A percentile compares a stretch with the other conserved stretches of the same genome.
phyloP scores from a whole-genome alignment of 2,329 filamentous ascomycete genomes.

The Coleophoma eucalyptorum region DNA sequence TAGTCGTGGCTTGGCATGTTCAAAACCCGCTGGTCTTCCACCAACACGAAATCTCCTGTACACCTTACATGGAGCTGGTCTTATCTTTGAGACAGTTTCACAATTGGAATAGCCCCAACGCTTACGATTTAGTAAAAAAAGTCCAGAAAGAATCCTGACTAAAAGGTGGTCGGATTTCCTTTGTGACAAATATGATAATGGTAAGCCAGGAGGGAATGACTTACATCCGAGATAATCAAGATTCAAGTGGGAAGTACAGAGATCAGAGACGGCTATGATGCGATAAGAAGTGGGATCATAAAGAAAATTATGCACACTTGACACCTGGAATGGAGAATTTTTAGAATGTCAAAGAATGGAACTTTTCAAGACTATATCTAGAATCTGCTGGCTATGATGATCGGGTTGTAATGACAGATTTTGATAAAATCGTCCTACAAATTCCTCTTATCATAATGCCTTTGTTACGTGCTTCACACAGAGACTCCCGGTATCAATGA shows the following conservation, averaged over 20 bases:
- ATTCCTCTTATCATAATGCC: too few relatives aligned
- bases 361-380: too few relatives aligned
- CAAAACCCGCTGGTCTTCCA: conserved; percentile 43
- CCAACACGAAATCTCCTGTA: conserved; percentile 49
- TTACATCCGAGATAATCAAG: conserved; percentile 33
- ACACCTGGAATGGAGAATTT: too few relatives aligned
- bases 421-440: too few relatives aligned
- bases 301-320: conserved; percentile 33
- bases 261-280: conserved; percentile 30
- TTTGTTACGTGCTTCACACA: too few relatives aligned
- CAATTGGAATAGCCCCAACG: conserved; percentile 40
- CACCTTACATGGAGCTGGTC: conserved; percentile 37
- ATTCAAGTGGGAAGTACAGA: conserved; percentile 28
- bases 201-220: conserved; percentile 30
- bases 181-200: conserved; percentile 44
- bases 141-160: conserved; percentile 45
- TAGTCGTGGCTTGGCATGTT: conserved; percentile 43
- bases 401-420: too few relatives aligned
- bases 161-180: conserved; percentile 51
- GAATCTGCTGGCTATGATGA: too few relatives aligned
- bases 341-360: too few relatives aligned
- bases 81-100: conserved; percentile 40
- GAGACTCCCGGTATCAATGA: too few relatives aligned
- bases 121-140: conserved; percentile 40
- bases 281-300: conserved; percentile 34